These are phyloP conservation scores for Populus pruinosa DNA, from an alignment of 345 rosid species.

Conservation along the genomic window DNA sequence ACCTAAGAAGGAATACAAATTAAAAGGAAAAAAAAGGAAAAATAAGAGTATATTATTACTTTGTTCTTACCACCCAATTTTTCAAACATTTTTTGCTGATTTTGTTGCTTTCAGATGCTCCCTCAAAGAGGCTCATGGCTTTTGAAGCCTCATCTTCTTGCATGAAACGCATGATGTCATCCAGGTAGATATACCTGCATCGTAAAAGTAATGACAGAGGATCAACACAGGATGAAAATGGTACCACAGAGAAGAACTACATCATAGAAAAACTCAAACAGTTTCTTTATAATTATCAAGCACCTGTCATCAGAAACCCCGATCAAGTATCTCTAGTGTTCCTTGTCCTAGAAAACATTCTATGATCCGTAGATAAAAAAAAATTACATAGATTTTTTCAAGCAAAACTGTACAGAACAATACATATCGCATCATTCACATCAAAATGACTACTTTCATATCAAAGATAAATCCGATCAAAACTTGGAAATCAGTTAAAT, in stretches of 20 bases:
- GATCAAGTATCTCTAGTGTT: neutral
- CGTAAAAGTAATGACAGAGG: neutral
- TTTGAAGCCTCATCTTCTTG: conserved; percentile 30
- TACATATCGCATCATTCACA: neutral
- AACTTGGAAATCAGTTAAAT: neutral
- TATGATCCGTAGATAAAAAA: neutral
- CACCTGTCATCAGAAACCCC: neutral
- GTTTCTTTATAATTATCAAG: too few species aligned
- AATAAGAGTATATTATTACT: neutral
- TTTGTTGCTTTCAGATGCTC: conserved; percentile 29
- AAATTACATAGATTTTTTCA: neutral
- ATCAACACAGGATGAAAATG: neutral
- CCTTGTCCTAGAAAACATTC: neutral
- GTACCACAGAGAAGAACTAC: neutral
- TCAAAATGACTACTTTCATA: neutral
- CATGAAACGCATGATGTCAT: conserved; percentile 33
- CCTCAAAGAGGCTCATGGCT: conserved; percentile 28
- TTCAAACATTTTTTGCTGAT: conserved; percentile 30
- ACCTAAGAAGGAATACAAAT: neutral
- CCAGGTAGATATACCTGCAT: conserved; percentile 22
- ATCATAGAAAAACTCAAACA: neutral
- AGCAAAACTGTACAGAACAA: neutral
- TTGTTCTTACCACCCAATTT: conserved; percentile 36
- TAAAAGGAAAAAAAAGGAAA: neutral
- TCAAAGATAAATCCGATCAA: neutral